Conservation (phyloP, 768 basidiomycete species). For the Clitopilus passeckerianus region DNA sequence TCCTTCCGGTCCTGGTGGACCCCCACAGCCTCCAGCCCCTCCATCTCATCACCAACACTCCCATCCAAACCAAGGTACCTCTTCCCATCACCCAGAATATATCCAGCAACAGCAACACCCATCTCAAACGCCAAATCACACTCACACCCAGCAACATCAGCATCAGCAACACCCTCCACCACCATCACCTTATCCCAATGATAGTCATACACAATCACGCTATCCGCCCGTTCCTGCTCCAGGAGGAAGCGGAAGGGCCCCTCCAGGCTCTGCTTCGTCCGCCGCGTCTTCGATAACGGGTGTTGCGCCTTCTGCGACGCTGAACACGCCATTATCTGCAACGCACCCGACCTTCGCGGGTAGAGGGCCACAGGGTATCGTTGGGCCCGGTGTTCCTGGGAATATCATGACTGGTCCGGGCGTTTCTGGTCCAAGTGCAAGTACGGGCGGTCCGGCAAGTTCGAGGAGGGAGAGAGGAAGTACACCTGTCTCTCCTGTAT, state of each 20-base stretch:
- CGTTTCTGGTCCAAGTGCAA: not conserved
- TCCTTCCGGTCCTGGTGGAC: not conserved
- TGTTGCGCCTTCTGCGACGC: not conserved
- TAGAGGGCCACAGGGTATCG: not conserved
- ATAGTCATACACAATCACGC: not conserved
- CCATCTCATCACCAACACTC: not conserved
- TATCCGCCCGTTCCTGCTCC: not conserved
- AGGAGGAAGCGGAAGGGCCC: not conserved
- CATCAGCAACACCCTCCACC: not conserved
- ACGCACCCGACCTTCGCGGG: not conserved
- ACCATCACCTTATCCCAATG: not conserved
- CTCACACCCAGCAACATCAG: not conserved
- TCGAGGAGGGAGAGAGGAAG: not conserved
- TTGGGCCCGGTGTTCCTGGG: not conserved
- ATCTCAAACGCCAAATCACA: not conserved
- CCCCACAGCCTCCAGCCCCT: not conserved
- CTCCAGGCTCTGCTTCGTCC: not conserved
- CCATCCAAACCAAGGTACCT: too few species aligned
- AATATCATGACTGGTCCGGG: not conserved
- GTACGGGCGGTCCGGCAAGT: not conserved
- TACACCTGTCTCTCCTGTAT: not conserved
- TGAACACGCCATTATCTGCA: not conserved
- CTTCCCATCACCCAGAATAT: not conserved
- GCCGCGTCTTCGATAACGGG: not conserved
- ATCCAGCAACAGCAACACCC: not conserved